Evolutionary conservation across 2,329 filamentous ascomycete species (phyloP), one percentile per base, ranked within the genome.

Genomic region (Colletotrichum cereale): DNA sequence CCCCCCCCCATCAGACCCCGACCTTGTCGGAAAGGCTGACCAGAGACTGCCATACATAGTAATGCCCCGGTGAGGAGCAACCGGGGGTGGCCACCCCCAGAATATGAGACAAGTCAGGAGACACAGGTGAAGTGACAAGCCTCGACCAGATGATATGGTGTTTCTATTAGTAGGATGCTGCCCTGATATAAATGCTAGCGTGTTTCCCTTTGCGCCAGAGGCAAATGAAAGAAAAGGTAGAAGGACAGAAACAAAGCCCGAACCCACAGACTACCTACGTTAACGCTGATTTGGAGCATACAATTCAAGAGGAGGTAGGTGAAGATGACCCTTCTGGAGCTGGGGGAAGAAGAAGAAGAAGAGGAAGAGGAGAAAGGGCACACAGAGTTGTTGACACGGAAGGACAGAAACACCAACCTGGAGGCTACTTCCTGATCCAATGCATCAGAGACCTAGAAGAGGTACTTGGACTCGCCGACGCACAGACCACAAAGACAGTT

Each of bases 101-200:
- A 44, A 62, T 44, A 71, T 71, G 50, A 55, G 70, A 72, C 66
- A 66, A 72, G 70, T 72, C 70, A 72, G 70, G 67, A 72, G 70
- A 71, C 60, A 61, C 62, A 62, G 55, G 55, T 52, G 66, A 57
- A 72, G 66, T 62, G 66, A 72, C 55, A 65, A 47, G 56, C 61
- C 47, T 52, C 48, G 60, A 53, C 66, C 62, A 71, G 66, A 61
- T 72, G 70, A 72, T 71, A 40, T 62, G 52, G 55, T 56, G 62
- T 55, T 47, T 47, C 57, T 64, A 34, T 71, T 48, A 57, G 58
- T 44, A 44, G 58, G 60, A 50, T 26, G 26, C 34, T 11, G 57
- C 47, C 52, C 18, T n/a, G 42, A 63, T 71, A 71, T 71, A 71
- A 71, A 71, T 68, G 65, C 68, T 71, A 71, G 68, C 68, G 68